Evolutionary conservation across 1,284 basidiomycete species (phyloP).

Genomic region (Cryptococcus depauperatus): DNA sequence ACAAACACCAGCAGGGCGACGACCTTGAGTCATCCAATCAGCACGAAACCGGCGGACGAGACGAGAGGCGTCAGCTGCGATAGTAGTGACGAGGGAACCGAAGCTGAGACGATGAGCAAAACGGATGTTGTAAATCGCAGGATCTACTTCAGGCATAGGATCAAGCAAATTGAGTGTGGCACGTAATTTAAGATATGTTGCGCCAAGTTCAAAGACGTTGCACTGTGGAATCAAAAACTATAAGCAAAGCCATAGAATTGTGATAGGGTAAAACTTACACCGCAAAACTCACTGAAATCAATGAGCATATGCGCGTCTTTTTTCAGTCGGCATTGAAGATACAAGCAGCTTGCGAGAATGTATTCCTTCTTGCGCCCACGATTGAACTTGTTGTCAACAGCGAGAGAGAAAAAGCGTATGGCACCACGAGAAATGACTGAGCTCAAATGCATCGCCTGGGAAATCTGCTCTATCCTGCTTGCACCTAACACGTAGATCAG

Average conservation of each 20-base stretch:
- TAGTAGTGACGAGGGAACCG: slow-evolving; percentile 82
- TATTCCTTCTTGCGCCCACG: slow-evolving; percentile 87
- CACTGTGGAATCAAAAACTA: slow-evolving; percentile 57
- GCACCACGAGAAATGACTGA: slow-evolving; percentile 73
- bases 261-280: slow-evolving; percentile 50
- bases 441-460: slow-evolving; percentile 67
- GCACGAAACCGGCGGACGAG: slow-evolving; percentile 90
- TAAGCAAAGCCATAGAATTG: background rate
- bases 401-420: slow-evolving; percentile 82
- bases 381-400: slow-evolving; percentile 87
- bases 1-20: slow-evolving; percentile 93
- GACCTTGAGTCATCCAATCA: slow-evolving; percentile 95
- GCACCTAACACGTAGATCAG: no score
- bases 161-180: slow-evolving; percentile 76
- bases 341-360: slow-evolving; percentile 90
- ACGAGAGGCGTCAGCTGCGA: slow-evolving; percentile 87
- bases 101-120: slow-evolving; percentile 97
- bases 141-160: slow-evolving; percentile 71
- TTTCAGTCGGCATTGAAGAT: slow-evolving; percentile 85
- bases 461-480: no score
- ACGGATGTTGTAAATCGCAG: slow-evolving; percentile 92
- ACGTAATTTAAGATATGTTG: slow-evolving; percentile 90
- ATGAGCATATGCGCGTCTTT: slow-evolving; percentile 92
- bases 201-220: slow-evolving; percentile 95
- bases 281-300: slow-evolving; percentile 88